phyloP scores from a whole-genome alignment of 768 basidiomycete genomes.

The Imleria badia region DNA sequence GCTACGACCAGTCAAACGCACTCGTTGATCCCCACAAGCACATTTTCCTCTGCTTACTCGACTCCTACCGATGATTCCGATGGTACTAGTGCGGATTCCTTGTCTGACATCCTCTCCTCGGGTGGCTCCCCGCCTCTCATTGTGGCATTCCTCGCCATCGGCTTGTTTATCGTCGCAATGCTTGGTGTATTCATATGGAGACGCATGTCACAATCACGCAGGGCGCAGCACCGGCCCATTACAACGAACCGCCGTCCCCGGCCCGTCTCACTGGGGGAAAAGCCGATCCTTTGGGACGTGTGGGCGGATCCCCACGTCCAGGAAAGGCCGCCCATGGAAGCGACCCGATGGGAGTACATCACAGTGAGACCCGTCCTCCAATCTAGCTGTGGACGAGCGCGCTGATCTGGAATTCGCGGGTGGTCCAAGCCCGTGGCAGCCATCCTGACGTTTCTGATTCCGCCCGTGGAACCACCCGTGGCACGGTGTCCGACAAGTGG shows the following conservation, averaged over 20 bases:
- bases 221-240: constrained; percentile 3
- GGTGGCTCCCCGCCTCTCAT: constrained; percentile 53
- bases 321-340: not conserved
- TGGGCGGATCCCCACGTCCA: constrained; percentile 22
- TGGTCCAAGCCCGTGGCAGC: constrained; percentile 28
- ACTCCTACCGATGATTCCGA: not conserved
- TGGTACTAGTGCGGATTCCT: not conserved
- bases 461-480: not conserved
- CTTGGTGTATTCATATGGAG: constrained; percentile 49
- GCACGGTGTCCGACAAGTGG: not conserved
- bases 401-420: not conserved
- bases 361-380: constrained; percentile 34
- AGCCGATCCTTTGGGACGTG: constrained; percentile 48
- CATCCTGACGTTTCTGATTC: constrained; percentile 3
- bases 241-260: not conserved
- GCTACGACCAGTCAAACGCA: constrained; percentile 9
- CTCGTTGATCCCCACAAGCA: constrained; percentile 4
- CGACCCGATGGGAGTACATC: constrained; percentile 39
- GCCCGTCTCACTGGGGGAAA: constrained; percentile 19
- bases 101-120: constrained; percentile 27
- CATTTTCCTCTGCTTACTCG: not conserved
- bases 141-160: constrained; percentile 59
- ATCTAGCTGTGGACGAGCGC: not conserved
- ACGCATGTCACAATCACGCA: constrained; percentile 28
- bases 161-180: constrained; percentile 51